phyloP scores from a whole-genome alignment of 495 filamentous ascomycete genomes.

The Clohesyomyces aquaticus region DNA sequence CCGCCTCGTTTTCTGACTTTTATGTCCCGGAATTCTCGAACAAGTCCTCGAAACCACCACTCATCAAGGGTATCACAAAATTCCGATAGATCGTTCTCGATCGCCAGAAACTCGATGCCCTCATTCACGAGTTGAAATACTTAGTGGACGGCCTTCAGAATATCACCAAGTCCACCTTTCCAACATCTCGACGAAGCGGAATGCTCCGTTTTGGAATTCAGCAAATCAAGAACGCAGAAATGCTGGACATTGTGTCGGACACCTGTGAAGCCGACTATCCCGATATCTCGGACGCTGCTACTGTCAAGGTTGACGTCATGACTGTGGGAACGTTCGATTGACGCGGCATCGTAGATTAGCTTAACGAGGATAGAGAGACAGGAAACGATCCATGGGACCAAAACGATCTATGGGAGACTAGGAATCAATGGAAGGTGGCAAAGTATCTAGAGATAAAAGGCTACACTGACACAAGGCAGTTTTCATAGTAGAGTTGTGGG shows the following conservation, averaged over 20 bases:
- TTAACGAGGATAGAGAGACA: too few relatives aligned
- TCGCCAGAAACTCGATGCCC: slow-evolving; percentile 4
- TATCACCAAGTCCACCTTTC: slow-evolving; percentile 11
- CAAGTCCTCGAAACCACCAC: background rate
- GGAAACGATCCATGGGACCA: too few relatives aligned
- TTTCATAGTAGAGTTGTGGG: too few relatives aligned
- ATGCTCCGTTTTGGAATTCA: slow-evolving; percentile 18
- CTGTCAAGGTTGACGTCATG: slow-evolving; percentile 16
- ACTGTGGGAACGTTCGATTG: slow-evolving; percentile 6
- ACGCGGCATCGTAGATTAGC: slow-evolving; percentile 5
- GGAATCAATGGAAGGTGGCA: too few relatives aligned
- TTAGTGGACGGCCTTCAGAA: slow-evolving; percentile 7
- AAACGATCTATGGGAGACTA: too few relatives aligned
- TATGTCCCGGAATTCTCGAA: background rate
- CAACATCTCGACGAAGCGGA: slow-evolving; percentile 4
- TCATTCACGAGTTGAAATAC: background rate
- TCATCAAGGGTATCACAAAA: background rate
- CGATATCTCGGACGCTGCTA: slow-evolving; percentile 11
- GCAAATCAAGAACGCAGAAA: slow-evolving; percentile 10
- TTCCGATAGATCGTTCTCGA: slow-evolving; percentile 4
- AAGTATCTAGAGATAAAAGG: too few relatives aligned
- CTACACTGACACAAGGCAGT: too few relatives aligned
- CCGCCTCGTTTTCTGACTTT: background rate
- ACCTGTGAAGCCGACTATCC: slow-evolving; percentile 15
- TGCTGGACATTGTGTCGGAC: slow-evolving; percentile 6